Base-by-base conservation (phyloP, 805 yeast species). In the Lipomyces orientalis region DNA sequence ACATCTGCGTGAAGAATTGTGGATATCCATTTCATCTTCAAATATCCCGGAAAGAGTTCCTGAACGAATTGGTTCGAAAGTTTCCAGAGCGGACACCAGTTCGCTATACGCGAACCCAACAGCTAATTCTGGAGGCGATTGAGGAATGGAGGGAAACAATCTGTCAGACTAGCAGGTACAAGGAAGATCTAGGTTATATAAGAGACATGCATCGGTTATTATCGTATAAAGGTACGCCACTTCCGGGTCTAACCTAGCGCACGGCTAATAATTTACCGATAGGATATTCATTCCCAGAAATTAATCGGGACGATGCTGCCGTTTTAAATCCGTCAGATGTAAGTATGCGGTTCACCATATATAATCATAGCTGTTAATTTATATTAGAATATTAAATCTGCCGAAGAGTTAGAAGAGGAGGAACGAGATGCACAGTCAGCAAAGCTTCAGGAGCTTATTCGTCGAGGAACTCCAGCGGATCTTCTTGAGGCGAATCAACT, bases 101-200 rank as follows among this genome's bases (percentile, higher is more conserved):
- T 69, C 86, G 93, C 51, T 92, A 90, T 79, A 83, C 94, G 22
- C 85, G 93, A 71, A 88, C 91, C 33, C 98, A 95, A 77, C 83
- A 92, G 76, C 83, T 93, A 73, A 87, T 94, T 70, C 83, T 95
- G 75, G 93, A 95, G 67, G 91, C 93, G 65, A 90, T 95, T 75
- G 97, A 94, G 79, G 98, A 95, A 79, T 95, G 99, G 99, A 88
- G 91, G 77, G 96, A 91, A 78, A 94, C 98, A 1, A 87, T 95
- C 64, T 94, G 98, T 79, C 88, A 88, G 75, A 92, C 95, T 62
- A 88, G 97, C 34, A 85, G 91, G 75, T 91, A 95, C 79, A 91
- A 91, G 77, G 97, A 93, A 56, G 99, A 95, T 77, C 82, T 95
- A 74, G 95, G 93, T 2, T 91, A 90, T 77, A 90, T 95, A 73